A percentile compares a stretch with the other conserved stretches of the same genome.
Conservation (phyloP, 2,329 filamentous ascomycete species). For the Monosporascus sp. region DNA sequence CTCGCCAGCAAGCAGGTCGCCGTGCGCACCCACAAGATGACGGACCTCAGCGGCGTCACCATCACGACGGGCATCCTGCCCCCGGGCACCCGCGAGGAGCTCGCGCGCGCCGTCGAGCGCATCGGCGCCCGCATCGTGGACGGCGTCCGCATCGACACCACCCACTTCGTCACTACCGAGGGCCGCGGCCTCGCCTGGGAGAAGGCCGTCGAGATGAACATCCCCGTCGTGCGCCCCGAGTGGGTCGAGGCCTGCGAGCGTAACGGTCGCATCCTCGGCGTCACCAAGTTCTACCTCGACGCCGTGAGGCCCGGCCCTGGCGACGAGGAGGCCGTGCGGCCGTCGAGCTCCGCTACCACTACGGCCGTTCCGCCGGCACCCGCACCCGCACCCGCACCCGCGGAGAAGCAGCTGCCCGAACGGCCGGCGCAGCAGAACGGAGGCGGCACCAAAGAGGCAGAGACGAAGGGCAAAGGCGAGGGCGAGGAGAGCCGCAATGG, state of each 20-base stretch:
- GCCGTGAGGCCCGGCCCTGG: constrained; percentile 52
- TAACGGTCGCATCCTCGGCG: constrained; percentile 86
- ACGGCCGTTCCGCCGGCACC: constrained; percentile 22
- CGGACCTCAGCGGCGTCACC: constrained; percentile 90
- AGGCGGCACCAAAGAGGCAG: neutral
- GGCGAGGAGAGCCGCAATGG: constrained; percentile 8
- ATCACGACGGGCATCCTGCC: constrained; percentile 88
- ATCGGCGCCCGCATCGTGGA: constrained; percentile 93
- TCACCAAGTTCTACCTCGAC: constrained; percentile 93
- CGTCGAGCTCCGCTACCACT: constrained; percentile 9
- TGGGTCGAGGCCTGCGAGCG: constrained; percentile 97
- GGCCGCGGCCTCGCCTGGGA: constrained; percentile 88
- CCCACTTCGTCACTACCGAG: constrained; percentile 96
- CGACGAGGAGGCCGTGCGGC: constrained; percentile 25
- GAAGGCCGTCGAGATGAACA: constrained; percentile 95
- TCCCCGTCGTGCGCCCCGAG: constrained; percentile 92
- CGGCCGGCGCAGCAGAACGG: constrained; percentile 16
- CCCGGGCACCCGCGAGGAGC: constrained; percentile 62
- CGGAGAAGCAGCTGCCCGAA: constrained; percentile 25
- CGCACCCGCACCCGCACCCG: constrained; percentile 9
- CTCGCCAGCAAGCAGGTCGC: constrained; percentile 77
- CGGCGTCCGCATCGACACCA: constrained; percentile 90
- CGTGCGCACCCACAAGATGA: constrained; percentile 97
- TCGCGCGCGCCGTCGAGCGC: constrained; percentile 71
- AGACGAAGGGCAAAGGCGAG: constrained; percentile 1